Conservation (phyloP, 768 basidiomycete species). For the Pleurotus pulmonarius region DNA sequence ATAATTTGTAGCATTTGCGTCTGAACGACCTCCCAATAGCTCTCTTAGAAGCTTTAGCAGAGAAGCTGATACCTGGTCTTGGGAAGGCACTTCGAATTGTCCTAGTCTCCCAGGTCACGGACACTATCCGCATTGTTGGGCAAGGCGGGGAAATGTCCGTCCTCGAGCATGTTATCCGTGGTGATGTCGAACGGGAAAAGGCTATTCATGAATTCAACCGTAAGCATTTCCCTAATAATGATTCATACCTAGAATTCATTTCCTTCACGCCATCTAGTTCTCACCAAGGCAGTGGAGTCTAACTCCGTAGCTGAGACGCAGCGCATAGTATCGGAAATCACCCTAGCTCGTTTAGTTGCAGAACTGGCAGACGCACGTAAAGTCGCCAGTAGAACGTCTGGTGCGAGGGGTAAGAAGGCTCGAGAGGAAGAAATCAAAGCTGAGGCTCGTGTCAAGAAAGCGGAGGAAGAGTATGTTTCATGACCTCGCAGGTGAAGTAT, state of each 20-base stretch:
- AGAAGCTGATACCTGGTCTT: constrained; percentile 47
- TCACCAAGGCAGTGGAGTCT: constrained; percentile 25
- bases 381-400: constrained; percentile 48
- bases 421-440: constrained; percentile 45
- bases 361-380: constrained; percentile 30
- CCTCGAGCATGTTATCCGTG: constrained; percentile 39
- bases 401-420: constrained; percentile 54
- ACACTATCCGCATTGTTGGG: constrained; percentile 15
- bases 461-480: constrained; percentile 27
- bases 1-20: too few species aligned
- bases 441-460: constrained; percentile 35
- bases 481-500: constrained; percentile 16
- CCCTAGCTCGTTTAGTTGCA: constrained; percentile 23
- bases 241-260: not conserved
- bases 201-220: constrained; percentile 26
- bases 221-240: constrained; percentile 13
- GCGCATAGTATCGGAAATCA: constrained; percentile 24
- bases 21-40: not conserved
- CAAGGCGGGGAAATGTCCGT: constrained; percentile 18
- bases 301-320: constrained; percentile 15
- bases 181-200: constrained; percentile 32
- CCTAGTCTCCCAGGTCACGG: constrained; percentile 38
- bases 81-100: constrained; percentile 36
- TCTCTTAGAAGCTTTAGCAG: constrained; percentile 36
- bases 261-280: constrained; percentile 5